Evolutionary conservation across 768 basidiomycete genomes (phyloP), one percentile per base, ranked within the genome.

Genomic region (Mycena chlorophos): DNA sequence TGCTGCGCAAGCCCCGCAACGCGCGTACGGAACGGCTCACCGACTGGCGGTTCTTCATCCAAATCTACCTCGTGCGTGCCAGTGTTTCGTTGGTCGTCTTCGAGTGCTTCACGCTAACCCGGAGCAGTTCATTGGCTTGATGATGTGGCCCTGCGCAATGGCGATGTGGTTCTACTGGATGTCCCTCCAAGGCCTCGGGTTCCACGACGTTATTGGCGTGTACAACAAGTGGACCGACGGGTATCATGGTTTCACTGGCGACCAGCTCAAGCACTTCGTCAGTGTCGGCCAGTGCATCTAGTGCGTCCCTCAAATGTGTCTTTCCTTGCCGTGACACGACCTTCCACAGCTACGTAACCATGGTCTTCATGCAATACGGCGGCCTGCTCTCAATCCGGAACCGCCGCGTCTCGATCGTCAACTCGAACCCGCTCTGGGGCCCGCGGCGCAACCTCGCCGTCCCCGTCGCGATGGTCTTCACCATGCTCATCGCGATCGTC

Each of bases 1-100:
- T 83, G 68, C 26, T 70, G 27, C 75, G 80, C 26, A 78, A 75
- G 53, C 81, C 81, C 5, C 73, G 81, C 34, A 74, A 81, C 57
- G 75, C 74, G 22, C 73, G 78, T 50, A 79, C 67, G 19, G 81
- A 83, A 58, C 72, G 76, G 31, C 68, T 83, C 27, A 79, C 79
- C 5, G 72, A 82, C 63, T 78, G 75, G 75, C 74, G 69, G 53
- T 67, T 81, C 52, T 74, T 81, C 63, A 40, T 75, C 46, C 81
- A 81, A 54, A 79, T 78, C 0, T 81, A 80, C 49, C 58, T 75
- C 49, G 77, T 78, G 51, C 50, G 76, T 51, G 57, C 60, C 49
- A 13, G 65, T 28, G 5, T 64, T 22, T 22, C 22, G 3, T 6
- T 34, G 39, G 3, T 12, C 8, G 43, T 14, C 49, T 17, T 31